A percentile compares a stretch with the other conserved stretches of the same genome.
Evolutionary conservation across 2,329 filamentous ascomycete species (phyloP).

Genomic region (Fusarium torreyae): DNA sequence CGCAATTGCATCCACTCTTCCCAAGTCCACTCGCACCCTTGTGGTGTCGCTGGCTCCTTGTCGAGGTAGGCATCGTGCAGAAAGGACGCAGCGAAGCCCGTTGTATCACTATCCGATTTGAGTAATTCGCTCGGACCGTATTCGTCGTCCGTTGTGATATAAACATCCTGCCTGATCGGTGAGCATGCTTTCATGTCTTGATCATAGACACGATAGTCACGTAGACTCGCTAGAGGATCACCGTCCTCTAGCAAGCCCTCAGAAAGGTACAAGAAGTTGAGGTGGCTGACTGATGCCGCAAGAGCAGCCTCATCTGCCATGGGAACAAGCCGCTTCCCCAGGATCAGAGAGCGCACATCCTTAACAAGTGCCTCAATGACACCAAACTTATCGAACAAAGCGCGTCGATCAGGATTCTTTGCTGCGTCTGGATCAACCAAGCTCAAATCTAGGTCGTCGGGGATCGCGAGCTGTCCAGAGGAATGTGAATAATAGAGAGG

Average conservation of each 20-base stretch:
- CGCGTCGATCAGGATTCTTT: constrained; percentile 22
- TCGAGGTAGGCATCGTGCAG: constrained; percentile 25
- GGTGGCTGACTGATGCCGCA: constrained; percentile 11
- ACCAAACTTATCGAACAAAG: constrained; percentile 32
- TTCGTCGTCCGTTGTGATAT: constrained; percentile 29
- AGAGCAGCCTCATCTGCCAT: not conserved
- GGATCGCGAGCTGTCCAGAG: constrained; percentile 21
- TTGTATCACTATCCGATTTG: not conserved
- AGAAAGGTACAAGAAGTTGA: constrained; percentile 41
- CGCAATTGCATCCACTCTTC: constrained; percentile 31
- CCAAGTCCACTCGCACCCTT: constrained; percentile 22
- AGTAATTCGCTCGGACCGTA: constrained; percentile 28
- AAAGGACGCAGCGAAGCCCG: constrained; percentile 6
- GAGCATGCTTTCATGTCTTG: constrained; percentile 1
- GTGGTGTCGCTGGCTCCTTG: constrained; percentile 17
- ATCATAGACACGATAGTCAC: constrained; percentile 17
- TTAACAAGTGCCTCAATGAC: constrained; percentile 24
- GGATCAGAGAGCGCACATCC: constrained; percentile 25
- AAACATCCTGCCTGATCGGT: constrained; percentile 13
- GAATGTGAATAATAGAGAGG: constrained; percentile 33
- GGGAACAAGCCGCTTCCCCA: not conserved
- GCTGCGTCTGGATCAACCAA: constrained; percentile 28
- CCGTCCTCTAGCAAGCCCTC: constrained; percentile 9
- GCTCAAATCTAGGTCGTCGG: constrained; percentile 20
- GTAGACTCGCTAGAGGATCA: not conserved